Evolutionary conservation across 164 flowering plant species (phyloP).

Genomic region (Akebia trifoliata): DNA sequence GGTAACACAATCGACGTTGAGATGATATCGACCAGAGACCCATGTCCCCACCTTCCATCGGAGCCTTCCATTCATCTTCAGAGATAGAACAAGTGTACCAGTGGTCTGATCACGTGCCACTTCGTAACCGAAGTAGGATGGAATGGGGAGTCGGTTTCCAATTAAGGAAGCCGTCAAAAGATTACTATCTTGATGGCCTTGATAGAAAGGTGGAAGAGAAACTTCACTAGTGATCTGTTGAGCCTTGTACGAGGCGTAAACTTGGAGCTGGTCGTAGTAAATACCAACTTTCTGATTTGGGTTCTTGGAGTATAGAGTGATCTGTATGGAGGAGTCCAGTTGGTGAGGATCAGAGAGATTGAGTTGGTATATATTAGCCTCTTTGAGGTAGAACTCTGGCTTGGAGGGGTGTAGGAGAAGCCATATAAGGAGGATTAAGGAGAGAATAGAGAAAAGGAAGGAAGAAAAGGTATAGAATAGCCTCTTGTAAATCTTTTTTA

Average conservation of each 20-base stretch:
- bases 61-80: conserved; percentile 46
- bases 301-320: conserved; percentile 26
- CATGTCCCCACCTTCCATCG: conserved; percentile 71
- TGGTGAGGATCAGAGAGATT: conserved; percentile 22
- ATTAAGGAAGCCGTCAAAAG: conserved; percentile 17
- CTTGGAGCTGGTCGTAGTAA: conserved; percentile 25
- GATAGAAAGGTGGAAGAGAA: conserved; percentile 28
- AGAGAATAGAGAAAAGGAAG: conserved; percentile 16
- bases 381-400: conserved; percentile 28
- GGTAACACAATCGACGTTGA: conserved; percentile 41
- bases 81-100: conserved; percentile 36
- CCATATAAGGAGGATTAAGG: conserved; percentile 19
- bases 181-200: conserved; percentile 25
- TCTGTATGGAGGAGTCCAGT: conserved; percentile 28
- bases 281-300: conserved; percentile 28
- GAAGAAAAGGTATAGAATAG: conserved; percentile 15
- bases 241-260: conserved; percentile 25
- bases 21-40: conserved; percentile 46
- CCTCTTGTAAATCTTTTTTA: conserved; percentile 20
- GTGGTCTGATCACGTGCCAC: conserved; percentile 39
- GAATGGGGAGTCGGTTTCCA: conserved; percentile 35
- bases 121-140: conserved; percentile 44
- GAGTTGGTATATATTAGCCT: conserved; percentile 23
- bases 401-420: conserved; percentile 26
- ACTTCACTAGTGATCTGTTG: conserved; percentile 21